Base-by-base conservation (phyloP, 116 monocot genomes). In the Zostera marina region DNA sequence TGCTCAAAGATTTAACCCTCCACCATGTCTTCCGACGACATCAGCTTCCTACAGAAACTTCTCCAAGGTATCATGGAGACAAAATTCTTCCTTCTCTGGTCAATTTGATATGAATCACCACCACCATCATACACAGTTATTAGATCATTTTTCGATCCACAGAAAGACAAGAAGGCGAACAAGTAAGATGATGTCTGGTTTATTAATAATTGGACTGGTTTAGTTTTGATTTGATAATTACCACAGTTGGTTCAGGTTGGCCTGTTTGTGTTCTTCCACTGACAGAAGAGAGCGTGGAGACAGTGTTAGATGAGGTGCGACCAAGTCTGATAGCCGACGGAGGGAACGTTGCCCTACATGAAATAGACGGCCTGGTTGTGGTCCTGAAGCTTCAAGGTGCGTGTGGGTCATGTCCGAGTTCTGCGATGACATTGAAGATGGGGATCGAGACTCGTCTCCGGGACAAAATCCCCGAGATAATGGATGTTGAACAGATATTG, bases 381-480 rank as follows among this genome's bases (percentile, higher is more conserved):
- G 77, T 86, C 47, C 55, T 98, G 56, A 98, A 86, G 70, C 76
- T 98, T 20, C 91, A 98, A 61, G 86, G 98, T 22, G 98, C 98
- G 1, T 90, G 98, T 42, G 91, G 98, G n/a, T 98, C 98, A 0
- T 98, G 90, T 56, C 98, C 98, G 5, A 98, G 98, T 66, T 98
- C 91, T 1, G 75, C 87, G 3, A 86, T 98, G 98, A 90, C 98
- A 1, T 56, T 98, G 61, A 90, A 98, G 72, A 83, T 90, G 91
- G 86, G 98, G 10, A 98, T 90, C 20, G 86, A 98, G 48, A 78
- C 79, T 3, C 72, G 98, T 15, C 81, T 86, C 56, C 68, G 72
- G 58, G 91, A 98, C 54, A 98, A 90, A 73, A 98, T 98, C 63
- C 90, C 98, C 0, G 90, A 90, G 54, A 98, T 98, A 7, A 19